Evolutionary conservation across 2,329 filamentous ascomycete genomes (phyloP).

Genomic region (Botrytis deweyae): DNA sequence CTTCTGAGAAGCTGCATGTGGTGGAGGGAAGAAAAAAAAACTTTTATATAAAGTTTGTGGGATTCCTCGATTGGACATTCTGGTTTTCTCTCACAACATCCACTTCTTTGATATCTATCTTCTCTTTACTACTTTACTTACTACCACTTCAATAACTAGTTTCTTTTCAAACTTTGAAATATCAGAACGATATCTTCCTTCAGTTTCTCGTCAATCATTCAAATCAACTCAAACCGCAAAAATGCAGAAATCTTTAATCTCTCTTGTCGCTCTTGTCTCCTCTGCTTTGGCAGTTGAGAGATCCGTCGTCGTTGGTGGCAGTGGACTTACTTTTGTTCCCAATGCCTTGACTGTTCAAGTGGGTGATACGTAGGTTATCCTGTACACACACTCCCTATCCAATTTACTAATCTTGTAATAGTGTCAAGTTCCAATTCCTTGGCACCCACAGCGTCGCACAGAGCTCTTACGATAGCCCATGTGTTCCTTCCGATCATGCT

Average conservation of each 20-base stretch:
- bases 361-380: constrained; percentile 48
- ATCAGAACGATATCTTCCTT: background rate
- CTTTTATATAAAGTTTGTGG: background rate
- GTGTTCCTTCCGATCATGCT: constrained; percentile 57
- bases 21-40: too few relatives aligned
- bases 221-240: background rate
- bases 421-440: constrained; percentile 7
- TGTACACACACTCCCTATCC: constrained; percentile 64
- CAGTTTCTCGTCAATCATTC: background rate
- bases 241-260: constrained; percentile 10
- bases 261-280: background rate
- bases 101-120: background rate
- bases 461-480: constrained; percentile 71
- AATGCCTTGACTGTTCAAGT: constrained; percentile 60
- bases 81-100: background rate
- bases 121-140: too few relatives aligned
- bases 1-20: background rate
- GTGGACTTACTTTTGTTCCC: constrained; percentile 59
- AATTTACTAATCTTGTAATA: constrained; percentile 39
- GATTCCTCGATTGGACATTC: background rate
- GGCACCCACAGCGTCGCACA: constrained; percentile 81
- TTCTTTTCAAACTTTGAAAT: background rate
- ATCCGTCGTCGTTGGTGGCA: constrained; percentile 64
- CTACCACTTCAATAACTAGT: background rate
- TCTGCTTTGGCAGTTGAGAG: constrained; percentile 40